phyloP scores from a whole-genome alignment of 2,329 filamentous ascomycete species.

The Fusarium avenaceum region DNA sequence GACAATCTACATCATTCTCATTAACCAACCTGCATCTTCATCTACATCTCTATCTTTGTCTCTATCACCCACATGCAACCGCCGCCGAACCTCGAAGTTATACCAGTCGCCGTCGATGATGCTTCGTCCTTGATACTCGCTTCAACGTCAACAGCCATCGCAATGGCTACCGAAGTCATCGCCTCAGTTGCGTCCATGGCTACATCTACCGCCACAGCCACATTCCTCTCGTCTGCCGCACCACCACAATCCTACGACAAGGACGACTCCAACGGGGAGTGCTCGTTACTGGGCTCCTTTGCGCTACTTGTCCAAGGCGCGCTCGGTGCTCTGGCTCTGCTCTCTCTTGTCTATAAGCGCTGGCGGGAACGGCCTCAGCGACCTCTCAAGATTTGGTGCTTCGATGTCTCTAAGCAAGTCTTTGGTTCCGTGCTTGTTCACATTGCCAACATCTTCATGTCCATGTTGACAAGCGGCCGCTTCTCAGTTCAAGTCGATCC shows the following conservation, averaged over 20 bases:
- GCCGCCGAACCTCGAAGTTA: slow-evolving; percentile 38
- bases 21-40: slow-evolving; percentile 7
- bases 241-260: slow-evolving; percentile 54
- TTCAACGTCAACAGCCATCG: slow-evolving; percentile 41
- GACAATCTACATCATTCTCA: slow-evolving; percentile 29
- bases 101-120: slow-evolving; percentile 41
- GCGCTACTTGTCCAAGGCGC: slow-evolving; percentile 91
- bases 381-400: slow-evolving; percentile 96
- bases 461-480: slow-evolving; percentile 90
- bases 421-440: slow-evolving; percentile 93
- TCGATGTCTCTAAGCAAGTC: slow-evolving; percentile 97
- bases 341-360: slow-evolving; percentile 92
- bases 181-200: slow-evolving; percentile 50
- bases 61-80: slow-evolving; percentile 41
- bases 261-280: slow-evolving; percentile 76
- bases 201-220: slow-evolving; percentile 44
- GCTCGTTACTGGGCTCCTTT: slow-evolving; percentile 88
- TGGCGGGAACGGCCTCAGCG: slow-evolving; percentile 93
- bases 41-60: not conserved
- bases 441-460: slow-evolving; percentile 94
- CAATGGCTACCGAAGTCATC: slow-evolving; percentile 51
- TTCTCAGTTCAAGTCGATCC: slow-evolving; percentile 75
- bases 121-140: slow-evolving; percentile 41
- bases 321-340: slow-evolving; percentile 83
- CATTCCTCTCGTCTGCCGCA: slow-evolving; percentile 33